Percentiles rank a stretch among this genome's conserved stretches.
These are phyloP conservation scores for Parachlorella kessleri DNA, from an alignment of 139 green algal species.

Conservation along the genomic window DNA sequence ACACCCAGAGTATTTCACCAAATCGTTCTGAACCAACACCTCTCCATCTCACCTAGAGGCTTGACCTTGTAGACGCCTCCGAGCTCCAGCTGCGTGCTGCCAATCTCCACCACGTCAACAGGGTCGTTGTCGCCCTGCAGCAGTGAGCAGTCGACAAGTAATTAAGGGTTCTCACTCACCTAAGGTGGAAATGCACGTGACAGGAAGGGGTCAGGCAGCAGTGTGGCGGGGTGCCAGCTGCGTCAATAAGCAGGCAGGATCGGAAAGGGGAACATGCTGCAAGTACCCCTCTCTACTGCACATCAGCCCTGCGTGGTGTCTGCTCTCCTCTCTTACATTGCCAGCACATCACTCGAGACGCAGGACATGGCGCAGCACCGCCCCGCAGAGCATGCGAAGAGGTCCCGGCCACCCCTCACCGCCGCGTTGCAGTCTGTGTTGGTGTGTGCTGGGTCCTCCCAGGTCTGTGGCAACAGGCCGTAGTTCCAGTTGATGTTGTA, in stretches of 20 bases:
- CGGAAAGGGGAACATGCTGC: too few species aligned
- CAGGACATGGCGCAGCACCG: too few species aligned
- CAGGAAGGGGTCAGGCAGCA: not conserved
- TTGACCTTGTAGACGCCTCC: constrained; percentile 87
- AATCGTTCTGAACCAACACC: too few species aligned
- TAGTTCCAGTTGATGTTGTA: constrained; percentile 99
- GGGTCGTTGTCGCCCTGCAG: constrained; percentile 96
- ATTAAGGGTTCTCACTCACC: not conserved
- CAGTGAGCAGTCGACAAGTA: constrained; percentile 1
- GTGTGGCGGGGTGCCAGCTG: too few species aligned
- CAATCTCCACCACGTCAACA: constrained; percentile 99
- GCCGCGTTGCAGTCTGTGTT: constrained; percentile 67
- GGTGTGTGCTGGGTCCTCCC: constrained; percentile 85
- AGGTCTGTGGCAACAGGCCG: constrained; percentile 98
- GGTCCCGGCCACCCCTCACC: constrained; percentile 37
- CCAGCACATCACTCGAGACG: too few species aligned
- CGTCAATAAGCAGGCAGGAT: too few species aligned
- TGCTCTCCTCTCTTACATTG: too few species aligned
- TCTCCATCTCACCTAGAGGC: constrained; percentile 35
- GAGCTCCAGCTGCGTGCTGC: constrained; percentile 61
- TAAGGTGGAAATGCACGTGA: not conserved
- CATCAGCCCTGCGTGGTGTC: too few species aligned
- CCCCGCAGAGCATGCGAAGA: too few species aligned
- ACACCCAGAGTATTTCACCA: too few species aligned
- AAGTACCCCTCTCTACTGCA: too few species aligned